Conservation (phyloP, 805 yeast species). For the Schwanniomyces occidentalis region DNA sequence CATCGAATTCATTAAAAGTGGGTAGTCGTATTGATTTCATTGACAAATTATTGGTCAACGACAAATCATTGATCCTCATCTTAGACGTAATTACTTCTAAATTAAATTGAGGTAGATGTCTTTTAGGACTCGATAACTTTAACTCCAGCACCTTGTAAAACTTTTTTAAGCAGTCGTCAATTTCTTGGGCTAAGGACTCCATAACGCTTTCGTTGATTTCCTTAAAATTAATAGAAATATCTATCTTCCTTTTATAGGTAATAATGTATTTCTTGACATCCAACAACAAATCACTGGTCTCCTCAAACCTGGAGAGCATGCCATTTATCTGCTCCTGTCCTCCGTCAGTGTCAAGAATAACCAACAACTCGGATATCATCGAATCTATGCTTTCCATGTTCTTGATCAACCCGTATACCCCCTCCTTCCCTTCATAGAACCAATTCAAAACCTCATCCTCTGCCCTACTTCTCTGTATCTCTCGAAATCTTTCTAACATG, state of each 20-base stretch:
- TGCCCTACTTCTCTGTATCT: conserved; percentile 6
- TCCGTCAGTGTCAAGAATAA: not conserved
- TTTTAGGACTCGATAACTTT: conserved; percentile 18
- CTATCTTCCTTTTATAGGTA: conserved; percentile 22
- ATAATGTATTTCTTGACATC: conserved; percentile 24
- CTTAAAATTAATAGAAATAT: conserved; percentile 25
- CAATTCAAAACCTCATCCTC: conserved; percentile 19
- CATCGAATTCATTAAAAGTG: conserved; percentile 30
- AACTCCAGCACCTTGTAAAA: conserved; percentile 16
- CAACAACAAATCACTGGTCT: conserved; percentile 23
- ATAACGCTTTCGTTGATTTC: conserved; percentile 29
- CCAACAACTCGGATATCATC: conserved; percentile 21
- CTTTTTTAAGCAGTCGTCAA: conserved; percentile 22
- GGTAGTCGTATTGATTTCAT: conserved; percentile 26
- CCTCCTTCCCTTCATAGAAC: conserved; percentile 26
- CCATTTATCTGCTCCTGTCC: conserved; percentile 5
- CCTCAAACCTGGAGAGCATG: conserved; percentile 26
- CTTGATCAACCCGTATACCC: conserved; percentile 15
- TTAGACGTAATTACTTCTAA: conserved; percentile 20
- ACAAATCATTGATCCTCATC: conserved; percentile 22
- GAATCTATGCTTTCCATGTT: conserved; percentile 25
- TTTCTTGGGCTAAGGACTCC: conserved; percentile 22
- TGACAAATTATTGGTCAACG: conserved; percentile 11
- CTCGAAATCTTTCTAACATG: conserved; percentile 15
- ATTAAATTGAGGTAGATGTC: conserved; percentile 15